A percentile compares a stretch with the other conserved stretches of the same genome.
phyloP scores from a whole-genome alignment of 2,329 filamentous ascomycete genomes.

The Neoascochyta sp. region DNA sequence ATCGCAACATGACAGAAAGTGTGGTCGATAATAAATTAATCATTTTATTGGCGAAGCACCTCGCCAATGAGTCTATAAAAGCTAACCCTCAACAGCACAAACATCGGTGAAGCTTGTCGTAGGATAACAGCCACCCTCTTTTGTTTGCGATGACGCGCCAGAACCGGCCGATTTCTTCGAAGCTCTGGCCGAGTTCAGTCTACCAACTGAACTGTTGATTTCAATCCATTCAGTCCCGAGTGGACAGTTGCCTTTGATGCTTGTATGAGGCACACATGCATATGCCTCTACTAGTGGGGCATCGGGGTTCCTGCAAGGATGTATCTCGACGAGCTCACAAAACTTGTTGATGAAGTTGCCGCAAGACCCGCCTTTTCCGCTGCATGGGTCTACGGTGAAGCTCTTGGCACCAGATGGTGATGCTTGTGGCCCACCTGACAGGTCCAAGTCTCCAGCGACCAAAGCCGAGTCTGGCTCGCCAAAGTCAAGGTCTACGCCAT shows the following conservation, averaged over 20 bases:
- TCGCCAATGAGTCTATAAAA: too few species aligned
- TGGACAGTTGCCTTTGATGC: background rate
- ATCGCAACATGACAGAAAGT: too few species aligned
- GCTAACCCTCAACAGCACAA: too few species aligned
- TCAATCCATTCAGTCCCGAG: background rate
- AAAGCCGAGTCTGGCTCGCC: background rate
- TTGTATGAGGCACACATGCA: background rate
- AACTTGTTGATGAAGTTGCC: background rate
- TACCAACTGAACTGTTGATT: too few species aligned
- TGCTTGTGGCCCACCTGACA: background rate
- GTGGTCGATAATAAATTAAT: too few species aligned
- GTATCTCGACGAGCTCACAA: background rate
- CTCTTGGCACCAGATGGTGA: background rate
- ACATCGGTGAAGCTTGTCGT: too few species aligned
- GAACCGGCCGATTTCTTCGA: too few species aligned
- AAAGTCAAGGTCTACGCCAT: background rate
- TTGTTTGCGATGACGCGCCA: too few species aligned
- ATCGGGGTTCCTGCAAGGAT: background rate
- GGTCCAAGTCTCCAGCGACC: background rate
- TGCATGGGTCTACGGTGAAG: background rate
- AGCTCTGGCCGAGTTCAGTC: too few species aligned
- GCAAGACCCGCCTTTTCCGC: background rate
- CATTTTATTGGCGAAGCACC: too few species aligned
- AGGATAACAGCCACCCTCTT: too few species aligned
- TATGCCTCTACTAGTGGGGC: background rate